A percentile compares a stretch with the other conserved stretches of the same genome.
Conservation (phyloP, 2,329 filamentous ascomycete genomes). For the Venturia oleaginea region DNA sequence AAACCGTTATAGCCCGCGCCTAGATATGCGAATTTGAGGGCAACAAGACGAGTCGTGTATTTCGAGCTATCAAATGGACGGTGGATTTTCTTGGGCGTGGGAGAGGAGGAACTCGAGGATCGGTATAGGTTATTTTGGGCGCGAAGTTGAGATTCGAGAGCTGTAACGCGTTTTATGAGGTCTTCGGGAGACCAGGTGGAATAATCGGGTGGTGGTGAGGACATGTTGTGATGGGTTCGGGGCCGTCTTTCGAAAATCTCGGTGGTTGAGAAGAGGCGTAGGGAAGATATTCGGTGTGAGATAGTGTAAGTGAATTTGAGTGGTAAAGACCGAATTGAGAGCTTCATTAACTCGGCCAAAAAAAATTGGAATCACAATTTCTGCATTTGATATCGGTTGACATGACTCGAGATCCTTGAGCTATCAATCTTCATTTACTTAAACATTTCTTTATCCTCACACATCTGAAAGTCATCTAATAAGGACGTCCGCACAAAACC, state of each 20-base stretch:
- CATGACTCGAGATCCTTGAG: neutral
- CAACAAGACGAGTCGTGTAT: conserved; percentile 77
- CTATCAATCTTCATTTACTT: too few relatives aligned
- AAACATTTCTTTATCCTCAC: too few relatives aligned
- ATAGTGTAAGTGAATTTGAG: neutral
- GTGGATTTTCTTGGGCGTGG: conserved; percentile 15
- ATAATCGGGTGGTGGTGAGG: conserved; percentile 35
- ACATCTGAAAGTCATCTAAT: too few relatives aligned
- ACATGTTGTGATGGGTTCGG: neutral
- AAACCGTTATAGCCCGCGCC: conserved; percentile 88
- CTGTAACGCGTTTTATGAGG: conserved; percentile 57
- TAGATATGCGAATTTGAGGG: conserved; percentile 87
- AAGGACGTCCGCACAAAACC: too few relatives aligned
- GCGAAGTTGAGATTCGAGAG: conserved; percentile 58
- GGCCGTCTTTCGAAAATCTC: neutral
- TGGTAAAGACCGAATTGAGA: neutral
- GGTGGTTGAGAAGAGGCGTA: neutral
- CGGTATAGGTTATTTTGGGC: conserved; percentile 33
- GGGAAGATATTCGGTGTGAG: neutral
- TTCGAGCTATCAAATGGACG: conserved; percentile 65
- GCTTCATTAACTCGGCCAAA: neutral
- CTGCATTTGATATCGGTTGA: neutral
- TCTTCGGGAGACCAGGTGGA: conserved; percentile 58
- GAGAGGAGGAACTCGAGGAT: neutral
- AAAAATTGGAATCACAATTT: neutral